Percentiles rank a stretch among this genome's conserved stretches.
Conservation (phyloP, 2,329 filamentous ascomycete species). For the Microdochium bolleyi region DNA sequence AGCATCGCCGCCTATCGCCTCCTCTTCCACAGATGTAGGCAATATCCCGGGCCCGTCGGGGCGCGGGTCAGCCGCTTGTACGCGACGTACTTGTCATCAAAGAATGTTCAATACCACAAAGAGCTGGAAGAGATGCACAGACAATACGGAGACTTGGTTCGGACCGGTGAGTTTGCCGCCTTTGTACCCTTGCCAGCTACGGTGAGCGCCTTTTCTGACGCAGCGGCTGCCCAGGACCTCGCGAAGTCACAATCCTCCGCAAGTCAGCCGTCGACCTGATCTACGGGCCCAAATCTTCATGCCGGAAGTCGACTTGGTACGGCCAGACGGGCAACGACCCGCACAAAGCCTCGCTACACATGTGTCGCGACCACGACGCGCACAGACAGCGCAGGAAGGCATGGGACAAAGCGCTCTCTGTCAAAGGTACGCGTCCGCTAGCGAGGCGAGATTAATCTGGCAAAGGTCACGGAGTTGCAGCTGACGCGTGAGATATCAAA, state of each 20-base stretch:
- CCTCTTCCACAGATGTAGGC: constrained; percentile 28
- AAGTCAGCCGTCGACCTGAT: constrained; percentile 16
- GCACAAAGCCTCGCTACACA: constrained; percentile 26
- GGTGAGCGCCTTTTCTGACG: neutral
- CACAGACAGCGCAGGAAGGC: constrained; percentile 12
- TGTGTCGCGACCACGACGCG: constrained; percentile 19
- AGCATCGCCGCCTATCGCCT: constrained; percentile 26
- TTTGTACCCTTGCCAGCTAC: neutral
- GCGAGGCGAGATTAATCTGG: neutral
- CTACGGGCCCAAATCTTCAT: constrained; percentile 26
- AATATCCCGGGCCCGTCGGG: constrained; percentile 31
- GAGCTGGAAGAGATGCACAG: constrained; percentile 41
- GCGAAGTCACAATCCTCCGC: constrained; percentile 19
- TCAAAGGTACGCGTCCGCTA: too few relatives aligned
- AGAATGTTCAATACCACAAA: constrained; percentile 41
- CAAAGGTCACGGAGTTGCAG: neutral
- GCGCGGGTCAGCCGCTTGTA: constrained; percentile 30
- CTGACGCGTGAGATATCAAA: neutral
- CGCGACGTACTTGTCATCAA: constrained; percentile 39
- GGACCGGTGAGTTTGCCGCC: constrained; percentile 10
- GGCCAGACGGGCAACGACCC: constrained; percentile 12
- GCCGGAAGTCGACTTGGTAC: constrained; percentile 32
- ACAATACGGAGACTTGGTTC: constrained; percentile 37
- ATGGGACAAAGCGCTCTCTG: constrained; percentile 15
- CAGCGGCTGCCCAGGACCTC: constrained; percentile 14